phyloP scores from a whole-genome alignment of 805 yeast genomes.

The Ogataea kodamae region DNA sequence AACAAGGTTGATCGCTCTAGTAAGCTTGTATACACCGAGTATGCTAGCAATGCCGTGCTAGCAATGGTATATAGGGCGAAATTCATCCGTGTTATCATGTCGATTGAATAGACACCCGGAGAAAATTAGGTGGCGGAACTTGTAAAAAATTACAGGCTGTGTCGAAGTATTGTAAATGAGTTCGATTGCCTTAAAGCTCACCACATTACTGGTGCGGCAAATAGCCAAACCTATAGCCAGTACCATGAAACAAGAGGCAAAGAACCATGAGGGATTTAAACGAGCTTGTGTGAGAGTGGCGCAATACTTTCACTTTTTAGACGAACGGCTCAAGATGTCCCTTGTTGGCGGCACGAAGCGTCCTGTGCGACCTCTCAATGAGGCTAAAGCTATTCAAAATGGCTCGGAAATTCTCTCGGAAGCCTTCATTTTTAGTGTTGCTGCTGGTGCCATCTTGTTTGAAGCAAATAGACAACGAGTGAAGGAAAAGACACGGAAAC shows the following conservation, averaged over 20 bases:
- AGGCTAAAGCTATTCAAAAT: constrained; percentile 73
- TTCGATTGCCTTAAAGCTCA: constrained; percentile 69
- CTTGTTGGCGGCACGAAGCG: constrained; percentile 52
- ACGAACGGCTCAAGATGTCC: constrained; percentile 56
- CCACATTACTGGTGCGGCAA: constrained; percentile 68
- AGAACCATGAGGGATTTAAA: constrained; percentile 63
- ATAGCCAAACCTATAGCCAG: constrained; percentile 78
- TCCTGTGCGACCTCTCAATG: constrained; percentile 74
- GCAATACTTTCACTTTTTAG: constrained; percentile 65
- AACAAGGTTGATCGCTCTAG: constrained; percentile 44
- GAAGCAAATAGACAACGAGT: constrained; percentile 67
- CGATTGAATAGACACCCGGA: constrained; percentile 1
- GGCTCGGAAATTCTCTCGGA: constrained; percentile 82
- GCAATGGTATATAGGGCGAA: constrained; percentile 25
- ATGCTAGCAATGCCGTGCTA: constrained; percentile 36
- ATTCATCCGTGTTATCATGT: constrained; percentile 6
- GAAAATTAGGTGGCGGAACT: constrained; percentile 9
- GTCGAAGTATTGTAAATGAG: constrained; percentile 49
- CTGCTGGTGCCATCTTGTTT: constrained; percentile 69
- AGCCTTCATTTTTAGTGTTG: constrained; percentile 72
- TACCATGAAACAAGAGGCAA: constrained; percentile 68
- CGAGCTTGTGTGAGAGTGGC: constrained; percentile 65
- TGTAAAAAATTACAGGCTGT: constrained; percentile 10
- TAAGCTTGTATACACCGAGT: constrained; percentile 38
- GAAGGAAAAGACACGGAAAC: constrained; percentile 60